These are phyloP conservation scores for Botrytis elliptica DNA, from an alignment of 2,329 filamentous ascomycete species.

Conservation along the genomic window DNA sequence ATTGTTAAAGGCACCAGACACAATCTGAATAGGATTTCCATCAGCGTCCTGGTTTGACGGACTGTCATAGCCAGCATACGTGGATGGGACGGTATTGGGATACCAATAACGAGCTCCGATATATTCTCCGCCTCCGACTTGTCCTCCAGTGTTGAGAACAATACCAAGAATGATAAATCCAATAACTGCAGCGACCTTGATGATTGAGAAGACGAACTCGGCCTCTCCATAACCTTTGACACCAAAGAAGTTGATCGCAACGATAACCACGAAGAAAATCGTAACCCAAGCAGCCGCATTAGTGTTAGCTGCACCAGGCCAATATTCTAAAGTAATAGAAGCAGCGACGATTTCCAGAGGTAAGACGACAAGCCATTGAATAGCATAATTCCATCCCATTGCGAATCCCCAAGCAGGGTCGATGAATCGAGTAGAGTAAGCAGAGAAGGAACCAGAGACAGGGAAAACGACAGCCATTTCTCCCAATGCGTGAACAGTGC, in stretches of 20 bases:
- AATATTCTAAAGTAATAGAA: constrained; percentile 78
- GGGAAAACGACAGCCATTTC: constrained; percentile 92
- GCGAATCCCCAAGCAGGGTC: constrained; percentile 94
- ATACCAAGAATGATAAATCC: constrained; percentile 67
- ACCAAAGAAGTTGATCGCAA: constrained; percentile 82
- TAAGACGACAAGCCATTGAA: constrained; percentile 81
- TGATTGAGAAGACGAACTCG: constrained; percentile 80
- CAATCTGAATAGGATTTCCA: constrained; percentile 23
- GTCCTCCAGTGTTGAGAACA: constrained; percentile 55
- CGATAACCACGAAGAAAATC: constrained; percentile 73
- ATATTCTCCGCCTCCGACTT: constrained; percentile 52
- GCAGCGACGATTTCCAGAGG: constrained; percentile 85
- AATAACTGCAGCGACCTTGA: constrained; percentile 70
- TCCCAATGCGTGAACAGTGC: constrained; percentile 81
- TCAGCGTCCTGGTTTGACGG: constrained; percentile 14
- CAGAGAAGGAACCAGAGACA: constrained; percentile 84
- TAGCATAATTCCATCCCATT: constrained; percentile 84
- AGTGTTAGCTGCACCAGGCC: constrained; percentile 52
- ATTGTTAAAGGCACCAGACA: constrained; percentile 44
- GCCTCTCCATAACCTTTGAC: constrained; percentile 86
- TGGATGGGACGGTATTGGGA: constrained; percentile 43
- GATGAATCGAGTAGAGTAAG: constrained; percentile 89
- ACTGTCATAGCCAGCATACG: constrained; percentile 44
- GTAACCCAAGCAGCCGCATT: constrained; percentile 69
- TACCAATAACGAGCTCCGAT: constrained; percentile 63